These are phyloP conservation scores for Jatropha multifida DNA, from an alignment of 441 rosid genomes.

Conservation along the genomic window DNA sequence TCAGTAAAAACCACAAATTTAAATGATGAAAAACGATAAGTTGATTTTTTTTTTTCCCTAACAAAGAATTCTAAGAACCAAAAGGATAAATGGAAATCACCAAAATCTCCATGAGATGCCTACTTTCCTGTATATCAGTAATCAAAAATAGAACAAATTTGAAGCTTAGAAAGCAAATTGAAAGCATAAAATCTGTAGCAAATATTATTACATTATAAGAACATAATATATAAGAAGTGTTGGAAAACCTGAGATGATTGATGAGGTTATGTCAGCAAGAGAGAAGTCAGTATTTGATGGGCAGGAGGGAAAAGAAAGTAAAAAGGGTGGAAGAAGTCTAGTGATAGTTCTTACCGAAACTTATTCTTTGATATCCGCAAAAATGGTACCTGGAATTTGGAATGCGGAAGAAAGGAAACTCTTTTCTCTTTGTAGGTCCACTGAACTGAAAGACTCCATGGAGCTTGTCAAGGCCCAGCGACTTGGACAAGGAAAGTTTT, in stretches of 20 bases:
- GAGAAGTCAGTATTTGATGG: too few relatives aligned
- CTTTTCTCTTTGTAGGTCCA: not conserved
- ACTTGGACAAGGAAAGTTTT: not conserved
- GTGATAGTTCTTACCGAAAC: too few relatives aligned
- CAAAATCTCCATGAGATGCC: not conserved
- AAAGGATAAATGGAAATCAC: not conserved
- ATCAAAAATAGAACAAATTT: constrained; percentile 2
- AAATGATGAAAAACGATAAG: not conserved
- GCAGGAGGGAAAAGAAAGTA: too few relatives aligned
- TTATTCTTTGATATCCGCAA: too few relatives aligned
- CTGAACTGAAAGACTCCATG: too few relatives aligned
- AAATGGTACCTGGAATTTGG: not conserved
- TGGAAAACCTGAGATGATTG: too few relatives aligned
- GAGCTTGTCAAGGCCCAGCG: too few relatives aligned
- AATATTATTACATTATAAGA: too few relatives aligned
- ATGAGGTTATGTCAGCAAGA: too few relatives aligned
- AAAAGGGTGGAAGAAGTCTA: too few relatives aligned
- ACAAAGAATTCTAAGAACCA: not conserved
- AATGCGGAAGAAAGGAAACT: not conserved
- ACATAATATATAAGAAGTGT: too few relatives aligned
- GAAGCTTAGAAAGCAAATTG: not conserved
- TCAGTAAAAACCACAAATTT: too few relatives aligned
- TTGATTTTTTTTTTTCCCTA: not conserved
- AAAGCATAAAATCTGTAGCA: not conserved
- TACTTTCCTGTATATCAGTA: not conserved